Conservation (phyloP, 495 filamentous ascomycete species). For the Xylaria longipes region DNA sequence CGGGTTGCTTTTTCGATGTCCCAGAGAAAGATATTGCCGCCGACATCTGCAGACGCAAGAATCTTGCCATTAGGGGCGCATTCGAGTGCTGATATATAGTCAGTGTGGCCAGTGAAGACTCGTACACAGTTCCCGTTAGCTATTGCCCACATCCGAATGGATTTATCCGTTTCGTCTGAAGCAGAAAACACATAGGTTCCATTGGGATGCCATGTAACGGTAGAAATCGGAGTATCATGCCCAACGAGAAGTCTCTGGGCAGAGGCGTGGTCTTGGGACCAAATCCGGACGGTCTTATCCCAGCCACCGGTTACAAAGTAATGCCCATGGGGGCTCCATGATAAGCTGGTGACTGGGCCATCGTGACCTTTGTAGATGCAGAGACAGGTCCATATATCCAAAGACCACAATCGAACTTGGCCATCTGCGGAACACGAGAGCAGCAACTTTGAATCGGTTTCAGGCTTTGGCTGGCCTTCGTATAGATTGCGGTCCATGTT, state of each 20-base stretch:
- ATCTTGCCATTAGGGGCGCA: slow-evolving; percentile 87
- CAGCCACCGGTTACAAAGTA: slow-evolving; percentile 89
- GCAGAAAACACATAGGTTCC: slow-evolving; percentile 90
- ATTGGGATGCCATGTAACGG: slow-evolving; percentile 89
- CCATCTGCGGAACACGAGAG: slow-evolving; percentile 89
- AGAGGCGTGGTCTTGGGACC: slow-evolving; percentile 88
- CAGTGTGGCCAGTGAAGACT: slow-evolving; percentile 89
- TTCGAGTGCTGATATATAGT: slow-evolving; percentile 79
- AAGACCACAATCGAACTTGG: slow-evolving; percentile 87
- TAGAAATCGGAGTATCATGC: slow-evolving; percentile 87
- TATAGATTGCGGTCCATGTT: slow-evolving; percentile 54
- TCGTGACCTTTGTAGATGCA: slow-evolving; percentile 93
- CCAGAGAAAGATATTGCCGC: slow-evolving; percentile 90
- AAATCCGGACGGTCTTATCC: slow-evolving; percentile 89
- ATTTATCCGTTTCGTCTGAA: slow-evolving; percentile 78
- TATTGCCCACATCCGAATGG: slow-evolving; percentile 97
- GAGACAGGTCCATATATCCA: slow-evolving; percentile 86
- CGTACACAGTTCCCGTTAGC: slow-evolving; percentile 81
- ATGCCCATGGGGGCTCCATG: slow-evolving; percentile 92
- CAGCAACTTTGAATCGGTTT: slow-evolving; percentile 72
- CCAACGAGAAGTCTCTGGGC: slow-evolving; percentile 88
- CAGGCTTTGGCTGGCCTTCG: slow-evolving; percentile 55
- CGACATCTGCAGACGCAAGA: slow-evolving; percentile 84
- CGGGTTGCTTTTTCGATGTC: slow-evolving; percentile 81
- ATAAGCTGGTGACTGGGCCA: slow-evolving; percentile 83